Conservation (phyloP, 805 yeast genomes). For the Cyberlindnera galapagoensis region DNA sequence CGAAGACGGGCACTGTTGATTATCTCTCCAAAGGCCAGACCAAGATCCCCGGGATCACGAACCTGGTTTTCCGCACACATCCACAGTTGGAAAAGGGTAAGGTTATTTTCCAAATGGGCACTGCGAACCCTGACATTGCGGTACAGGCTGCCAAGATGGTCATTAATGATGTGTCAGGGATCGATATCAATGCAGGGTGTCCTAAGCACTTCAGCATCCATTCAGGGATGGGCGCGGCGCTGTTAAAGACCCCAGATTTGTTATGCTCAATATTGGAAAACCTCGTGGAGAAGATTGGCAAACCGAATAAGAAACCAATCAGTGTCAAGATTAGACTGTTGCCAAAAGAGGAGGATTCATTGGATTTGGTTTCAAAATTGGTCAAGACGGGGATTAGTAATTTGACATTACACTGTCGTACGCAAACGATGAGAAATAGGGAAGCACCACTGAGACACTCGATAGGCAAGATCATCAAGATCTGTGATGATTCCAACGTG, state of each 20-base stretch:
- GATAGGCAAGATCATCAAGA: conserved; percentile 50
- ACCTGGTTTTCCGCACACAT: conserved; percentile 67
- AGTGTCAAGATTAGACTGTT: conserved; percentile 85
- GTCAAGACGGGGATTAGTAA: conserved; percentile 77
- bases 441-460: conserved; percentile 74
- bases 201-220: conserved; percentile 95
- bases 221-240: conserved; percentile 97
- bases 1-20: conserved; percentile 52
- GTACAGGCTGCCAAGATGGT: conserved; percentile 81
- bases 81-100: conserved; percentile 55
- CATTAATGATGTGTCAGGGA: conserved; percentile 82
- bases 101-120: conserved; percentile 86
- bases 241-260: conserved; percentile 73
- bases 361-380: conserved; percentile 48
- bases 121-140: conserved; percentile 77
- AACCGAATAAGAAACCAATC: conserved; percentile 69
- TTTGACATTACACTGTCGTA: conserved; percentile 88
- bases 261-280: conserved; percentile 61
- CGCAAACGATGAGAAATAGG: conserved; percentile 81
- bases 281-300: conserved; percentile 76
- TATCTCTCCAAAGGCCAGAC: conserved; percentile 39
- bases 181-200: conserved; percentile 94
- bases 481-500: conserved; percentile 57
- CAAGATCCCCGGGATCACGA: conserved; percentile 40
- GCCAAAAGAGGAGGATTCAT: conserved; percentile 54